Evolutionary conservation across 768 basidiomycete species (phyloP), one percentile per base, ranked within the genome.

Genomic region (Mycena amicta): DNA sequence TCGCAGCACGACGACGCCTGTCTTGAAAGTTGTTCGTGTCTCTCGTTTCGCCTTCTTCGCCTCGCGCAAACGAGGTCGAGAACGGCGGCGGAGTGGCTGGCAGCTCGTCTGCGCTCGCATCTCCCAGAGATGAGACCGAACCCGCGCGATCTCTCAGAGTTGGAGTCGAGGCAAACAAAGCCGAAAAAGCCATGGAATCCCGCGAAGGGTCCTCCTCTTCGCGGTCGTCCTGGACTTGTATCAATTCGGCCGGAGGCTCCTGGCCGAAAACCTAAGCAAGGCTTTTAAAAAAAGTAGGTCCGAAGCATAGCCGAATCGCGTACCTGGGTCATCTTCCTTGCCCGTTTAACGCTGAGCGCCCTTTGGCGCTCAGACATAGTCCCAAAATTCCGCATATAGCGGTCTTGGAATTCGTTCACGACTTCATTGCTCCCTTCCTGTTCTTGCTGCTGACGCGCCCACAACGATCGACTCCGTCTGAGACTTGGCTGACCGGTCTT

Each of bases 311-410:
- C n/a, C 29, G 20, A 13, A 26, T 51, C 13, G 50, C 70, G 28
- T 61, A 84, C 83, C 75, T 83, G 79, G 4, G 76, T 67, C 71
- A 84, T 79, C 68, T 84, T 84, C 58, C 76, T 67, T 28, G 80
- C 81, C 28, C 82, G 77, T 60, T 73, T 75, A 54, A 84, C 74
- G 52, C 74, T 77, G 55, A 77, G 56, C 8, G 71, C 65, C 53
- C 76, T 70, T 63, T 82, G 75, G 47, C 67, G 70, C 55, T 75
- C 77, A 37, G 58, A 64, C 59, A 66, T 64, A 3, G 50, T 64
- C 2, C 67, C 70, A 22, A 67, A 71, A 46, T 58, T 68, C 6
- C 64, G 60, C 26, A 62, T 27, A 46, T 68, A 66, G 20, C 68
- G 56, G n/a, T 62, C 60, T 27, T 62, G 62, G 41, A 71, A 69